A percentile compares a stretch with the other conserved stretches of the same genome.
Evolutionary conservation across 2,329 filamentous ascomycete species (phyloP).

Genomic region (Claviceps pazoutovae): DNA sequence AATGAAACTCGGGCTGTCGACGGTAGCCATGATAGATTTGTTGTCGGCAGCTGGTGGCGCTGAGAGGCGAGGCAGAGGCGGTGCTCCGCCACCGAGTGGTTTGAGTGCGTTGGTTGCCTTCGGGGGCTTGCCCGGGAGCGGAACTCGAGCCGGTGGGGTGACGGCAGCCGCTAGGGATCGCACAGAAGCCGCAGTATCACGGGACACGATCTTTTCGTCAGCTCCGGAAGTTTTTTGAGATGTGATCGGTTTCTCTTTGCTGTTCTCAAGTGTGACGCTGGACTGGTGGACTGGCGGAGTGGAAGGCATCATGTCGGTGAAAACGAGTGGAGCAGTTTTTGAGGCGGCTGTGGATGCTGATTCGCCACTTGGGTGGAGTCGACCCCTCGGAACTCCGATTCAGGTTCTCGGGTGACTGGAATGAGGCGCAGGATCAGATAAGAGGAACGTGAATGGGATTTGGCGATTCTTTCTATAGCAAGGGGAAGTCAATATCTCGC

Average conservation of each 20-base stretch:
- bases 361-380: constrained; percentile 4
- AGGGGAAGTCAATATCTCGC: background rate
- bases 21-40: constrained; percentile 34
- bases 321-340: constrained; percentile 6
- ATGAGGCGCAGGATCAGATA: constrained; percentile 6
- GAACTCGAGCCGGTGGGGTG: constrained; percentile 11
- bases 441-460: background rate
- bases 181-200: constrained; percentile 8
- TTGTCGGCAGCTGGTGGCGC: constrained; percentile 21
- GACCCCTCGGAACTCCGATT: constrained; percentile 16
- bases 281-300: constrained; percentile 6
- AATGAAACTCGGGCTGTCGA: constrained; percentile 26
- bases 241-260: constrained; percentile 1
- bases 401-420: background rate
- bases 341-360: constrained; percentile 1
- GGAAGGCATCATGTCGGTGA: constrained; percentile 12
- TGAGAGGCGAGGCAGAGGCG: constrained; percentile 17
- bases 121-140: constrained; percentile 12
- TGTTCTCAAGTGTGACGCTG: background rate
- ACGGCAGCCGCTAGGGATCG: constrained; percentile 7
- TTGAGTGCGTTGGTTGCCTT: constrained; percentile 9
- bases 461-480: background rate
- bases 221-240: background rate
- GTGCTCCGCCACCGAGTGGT: constrained; percentile 13
- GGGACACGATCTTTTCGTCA: background rate